These are phyloP conservation scores for Edaphochlamys debaryana DNA, from an alignment of 139 green algal species.

Conservation along the genomic window DNA sequence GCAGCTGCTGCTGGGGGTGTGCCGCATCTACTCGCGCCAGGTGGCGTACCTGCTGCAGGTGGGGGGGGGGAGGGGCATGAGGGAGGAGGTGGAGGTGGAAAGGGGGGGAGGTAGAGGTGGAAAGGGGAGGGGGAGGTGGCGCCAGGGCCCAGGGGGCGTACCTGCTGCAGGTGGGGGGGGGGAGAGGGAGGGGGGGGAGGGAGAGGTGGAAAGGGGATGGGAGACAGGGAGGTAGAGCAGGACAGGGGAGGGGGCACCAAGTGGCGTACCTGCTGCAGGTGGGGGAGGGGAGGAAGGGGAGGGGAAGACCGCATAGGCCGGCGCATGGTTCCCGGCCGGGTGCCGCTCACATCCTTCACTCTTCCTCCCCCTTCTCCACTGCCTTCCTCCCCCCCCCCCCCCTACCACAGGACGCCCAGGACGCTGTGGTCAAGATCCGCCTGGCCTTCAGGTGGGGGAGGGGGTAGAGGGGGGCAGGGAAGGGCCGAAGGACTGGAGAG, in stretches of 20 bases:
- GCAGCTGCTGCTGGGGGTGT: slow-evolving; percentile 96
- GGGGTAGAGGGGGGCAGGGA: too few relatives aligned
- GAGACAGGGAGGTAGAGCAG: neutral
- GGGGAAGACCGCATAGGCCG: too few relatives aligned
- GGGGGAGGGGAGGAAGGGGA: too few relatives aligned
- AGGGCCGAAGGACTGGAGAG: too few relatives aligned
- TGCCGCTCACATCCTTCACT: too few relatives aligned
- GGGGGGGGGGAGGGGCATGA: neutral
- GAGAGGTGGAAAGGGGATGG: neutral
- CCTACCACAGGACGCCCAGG: slow-evolving; percentile 40
- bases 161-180: neutral
- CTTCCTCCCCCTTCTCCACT: too few relatives aligned
- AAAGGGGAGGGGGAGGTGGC: neutral
- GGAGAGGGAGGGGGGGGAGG: too few relatives aligned
- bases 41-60: slow-evolving; percentile 73
- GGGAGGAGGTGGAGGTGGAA: neutral
- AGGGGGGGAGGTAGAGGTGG: too few relatives aligned
- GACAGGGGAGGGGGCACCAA: too few relatives aligned
- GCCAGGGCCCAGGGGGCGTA: neutral
- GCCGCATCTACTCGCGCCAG: slow-evolving; percentile 92
- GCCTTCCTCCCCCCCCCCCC: too few relatives aligned
- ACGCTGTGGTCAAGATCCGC: slow-evolving; percentile 43
- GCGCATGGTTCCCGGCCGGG: too few relatives aligned
- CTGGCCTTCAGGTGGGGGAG: slow-evolving; percentile 7
- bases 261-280: too few relatives aligned